Base-by-base conservation (phyloP, 192 early-diverging fungal species). In the Rhizophagus clarus region DNA sequence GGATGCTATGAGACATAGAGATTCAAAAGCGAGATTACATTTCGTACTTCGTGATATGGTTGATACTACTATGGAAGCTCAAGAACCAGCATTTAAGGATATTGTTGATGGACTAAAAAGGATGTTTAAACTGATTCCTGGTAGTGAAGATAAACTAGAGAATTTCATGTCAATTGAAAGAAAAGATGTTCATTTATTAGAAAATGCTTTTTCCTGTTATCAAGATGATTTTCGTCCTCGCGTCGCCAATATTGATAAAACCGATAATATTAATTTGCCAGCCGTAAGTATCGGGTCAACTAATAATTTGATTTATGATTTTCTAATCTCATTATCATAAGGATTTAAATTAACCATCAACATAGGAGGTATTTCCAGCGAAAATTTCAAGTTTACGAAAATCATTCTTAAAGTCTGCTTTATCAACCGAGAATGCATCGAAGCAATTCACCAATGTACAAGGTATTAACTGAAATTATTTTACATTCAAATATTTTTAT, bases 11-110 rank as follows among this genome's bases (percentile, higher is more conserved):
- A 71, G 34, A 37, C 24, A 40, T n/a, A 31, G 69, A 29, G 7
- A 71, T 45, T 71, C 69, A 15, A 71, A 71, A 40, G 40, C 69
- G 9, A 12, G 69, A 40, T 40, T 71, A 40, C 69, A 71, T 40
- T 71, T 71, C 40, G 69, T 71, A 22, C 34, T 71, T n/a, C 69
- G 69, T 37, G 69, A 71, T n/a, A 71, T 71, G 69, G 28, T 40
- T 29, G 34, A 71, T 70, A 34, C 15, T 40, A 37, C 28, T 2
- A 20, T n/a, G 22, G 22, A 71, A 20, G 34, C 22, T 11, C 34
- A 40, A 37, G 28, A 42, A 37, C 69, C 69, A 40, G 34, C 34
- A 37, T 71, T 71, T 40, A 9, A 71, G 7, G 69, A 71, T 40
- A 71, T 71, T 24, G 31, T 29, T n/a, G 22, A 31, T 34, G 28